These are phyloP conservation scores for Cyberlindnera samutprakarnensis DNA, from an alignment of 805 yeast species.

Conservation along the genomic window DNA sequence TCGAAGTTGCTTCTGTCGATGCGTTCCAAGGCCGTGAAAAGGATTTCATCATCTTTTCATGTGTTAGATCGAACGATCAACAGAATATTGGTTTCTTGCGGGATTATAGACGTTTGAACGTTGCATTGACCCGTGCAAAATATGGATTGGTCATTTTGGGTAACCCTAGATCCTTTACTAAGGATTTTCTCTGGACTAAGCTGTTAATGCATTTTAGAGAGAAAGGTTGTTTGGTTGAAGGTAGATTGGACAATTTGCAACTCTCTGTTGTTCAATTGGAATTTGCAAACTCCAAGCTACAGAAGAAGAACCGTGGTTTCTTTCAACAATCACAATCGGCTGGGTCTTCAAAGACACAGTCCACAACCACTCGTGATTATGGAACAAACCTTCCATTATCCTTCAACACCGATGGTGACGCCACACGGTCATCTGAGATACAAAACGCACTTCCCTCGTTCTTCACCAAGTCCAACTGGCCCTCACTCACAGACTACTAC, in stretches of 20 bases:
- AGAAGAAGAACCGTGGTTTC: constrained; percentile 5
- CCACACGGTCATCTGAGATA: not conserved
- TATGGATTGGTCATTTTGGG: constrained; percentile 79
- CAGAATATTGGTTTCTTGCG: constrained; percentile 76
- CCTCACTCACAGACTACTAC: constrained; percentile 17
- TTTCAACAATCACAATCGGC: constrained; percentile 8
- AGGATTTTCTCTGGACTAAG: constrained; percentile 71
- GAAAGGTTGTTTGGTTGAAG: constrained; percentile 84
- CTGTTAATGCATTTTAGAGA: constrained; percentile 73
- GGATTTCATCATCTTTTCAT: constrained; percentile 68
- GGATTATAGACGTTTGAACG: constrained; percentile 83
- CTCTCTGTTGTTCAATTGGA: constrained; percentile 54
- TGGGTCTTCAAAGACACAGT: constrained; percentile 3
- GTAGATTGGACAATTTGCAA: constrained; percentile 73
- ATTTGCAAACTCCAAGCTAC: constrained; percentile 18
- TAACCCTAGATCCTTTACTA: constrained; percentile 70
- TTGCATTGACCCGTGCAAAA: constrained; percentile 82
- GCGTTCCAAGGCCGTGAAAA: constrained; percentile 92
- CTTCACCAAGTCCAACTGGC: constrained; percentile 18
- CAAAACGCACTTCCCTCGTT: constrained; percentile 15
- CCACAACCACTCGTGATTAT: constrained; percentile 21
- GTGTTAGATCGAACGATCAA: constrained; percentile 74
- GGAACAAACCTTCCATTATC: constrained; percentile 34
- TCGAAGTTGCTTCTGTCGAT: constrained; percentile 92
- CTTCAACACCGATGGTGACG: constrained; percentile 23